Conservation (phyloP, 345 rosid species). For the Orychophragmus violaceus region DNA sequence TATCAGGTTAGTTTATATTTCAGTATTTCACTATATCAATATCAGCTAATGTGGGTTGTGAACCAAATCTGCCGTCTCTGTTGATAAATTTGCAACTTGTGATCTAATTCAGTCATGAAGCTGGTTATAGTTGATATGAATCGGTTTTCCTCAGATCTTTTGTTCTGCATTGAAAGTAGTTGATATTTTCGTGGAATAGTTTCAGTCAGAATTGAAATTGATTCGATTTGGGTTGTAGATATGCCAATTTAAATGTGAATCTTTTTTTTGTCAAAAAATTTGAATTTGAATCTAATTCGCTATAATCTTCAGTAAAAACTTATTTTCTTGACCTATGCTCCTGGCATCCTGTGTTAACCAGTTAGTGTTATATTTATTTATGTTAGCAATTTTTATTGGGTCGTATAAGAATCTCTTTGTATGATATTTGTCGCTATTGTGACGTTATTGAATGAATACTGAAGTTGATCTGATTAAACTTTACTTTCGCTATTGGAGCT, state of each 20-base stretch:
- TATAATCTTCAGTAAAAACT: background rate
- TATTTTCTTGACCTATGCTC: background rate
- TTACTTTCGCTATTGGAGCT: background rate
- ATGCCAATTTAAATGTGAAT: background rate
- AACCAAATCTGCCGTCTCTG: background rate
- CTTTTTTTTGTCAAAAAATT: too few relatives aligned
- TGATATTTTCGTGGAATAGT: background rate
- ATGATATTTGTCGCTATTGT: background rate
- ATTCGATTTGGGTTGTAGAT: background rate
- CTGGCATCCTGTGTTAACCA: background rate
- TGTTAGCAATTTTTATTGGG: background rate
- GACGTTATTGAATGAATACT: background rate
- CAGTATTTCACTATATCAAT: background rate
- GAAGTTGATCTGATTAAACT: background rate
- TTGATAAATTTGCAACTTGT: background rate
- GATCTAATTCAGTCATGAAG: background rate
- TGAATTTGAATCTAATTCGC: background rate
- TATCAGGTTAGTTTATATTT: conserved; percentile 62
- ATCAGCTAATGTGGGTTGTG: conserved; percentile 13
- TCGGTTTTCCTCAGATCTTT: too few relatives aligned
- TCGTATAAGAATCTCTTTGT: background rate
- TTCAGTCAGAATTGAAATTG: background rate
- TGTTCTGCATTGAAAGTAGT: too few relatives aligned
- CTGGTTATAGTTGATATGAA: background rate
- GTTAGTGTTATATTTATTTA: background rate